A percentile compares a stretch with the other conserved stretches of the same genome.
Evolutionary conservation across 352 stramenopile genomes (phyloP).

Genomic region (Globisporangium ultimum): DNA sequence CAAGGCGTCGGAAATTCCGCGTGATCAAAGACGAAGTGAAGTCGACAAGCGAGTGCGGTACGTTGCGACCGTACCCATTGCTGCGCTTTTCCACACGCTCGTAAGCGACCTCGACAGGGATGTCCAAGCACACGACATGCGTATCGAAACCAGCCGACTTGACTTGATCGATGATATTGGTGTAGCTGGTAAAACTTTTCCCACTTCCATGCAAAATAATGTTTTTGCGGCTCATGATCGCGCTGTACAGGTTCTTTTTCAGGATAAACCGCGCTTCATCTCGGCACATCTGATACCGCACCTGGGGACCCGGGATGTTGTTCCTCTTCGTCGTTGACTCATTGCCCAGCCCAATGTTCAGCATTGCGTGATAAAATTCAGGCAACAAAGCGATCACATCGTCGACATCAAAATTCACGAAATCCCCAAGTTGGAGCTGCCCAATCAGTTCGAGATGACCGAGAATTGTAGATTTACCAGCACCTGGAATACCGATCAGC

Average conservation of each 20-base stretch:
- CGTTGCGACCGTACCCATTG: slow-evolving; percentile 64
- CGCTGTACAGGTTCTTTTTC: slow-evolving; percentile 73
- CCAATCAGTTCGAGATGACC: slow-evolving; percentile 67
- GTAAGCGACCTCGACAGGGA: slow-evolving; percentile 58
- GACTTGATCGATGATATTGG: slow-evolving; percentile 58
- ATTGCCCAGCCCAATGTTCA: slow-evolving; percentile 77
- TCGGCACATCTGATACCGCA: slow-evolving; percentile 73
- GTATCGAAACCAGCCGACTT: slow-evolving; percentile 63
- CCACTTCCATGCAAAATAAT: slow-evolving; percentile 78
- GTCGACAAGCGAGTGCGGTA: slow-evolving; percentile 63
- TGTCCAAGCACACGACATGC: slow-evolving; percentile 77
- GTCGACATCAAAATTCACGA: slow-evolving; percentile 83
- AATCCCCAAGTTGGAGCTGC: slow-evolving; percentile 68
- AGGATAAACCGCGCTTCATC: slow-evolving; percentile 81
- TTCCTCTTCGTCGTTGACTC: slow-evolving; percentile 12
- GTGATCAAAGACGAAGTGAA: slow-evolving; percentile 59
- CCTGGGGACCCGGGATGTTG: slow-evolving; percentile 45
- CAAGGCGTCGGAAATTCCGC: slow-evolving; percentile 62
- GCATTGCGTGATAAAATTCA: slow-evolving; percentile 81
- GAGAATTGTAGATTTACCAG: slow-evolving; percentile 74
- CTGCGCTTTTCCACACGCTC: slow-evolving; percentile 64
- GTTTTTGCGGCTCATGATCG: slow-evolving; percentile 76
- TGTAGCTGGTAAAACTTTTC: slow-evolving; percentile 69
- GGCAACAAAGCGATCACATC: slow-evolving; percentile 75
- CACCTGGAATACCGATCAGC: slow-evolving; percentile 60